Evolutionary conservation across 2,329 filamentous ascomycete genomes (phyloP), one percentile per base, ranked within the genome.

Genomic region (Leptographium wingfieldii): DNA sequence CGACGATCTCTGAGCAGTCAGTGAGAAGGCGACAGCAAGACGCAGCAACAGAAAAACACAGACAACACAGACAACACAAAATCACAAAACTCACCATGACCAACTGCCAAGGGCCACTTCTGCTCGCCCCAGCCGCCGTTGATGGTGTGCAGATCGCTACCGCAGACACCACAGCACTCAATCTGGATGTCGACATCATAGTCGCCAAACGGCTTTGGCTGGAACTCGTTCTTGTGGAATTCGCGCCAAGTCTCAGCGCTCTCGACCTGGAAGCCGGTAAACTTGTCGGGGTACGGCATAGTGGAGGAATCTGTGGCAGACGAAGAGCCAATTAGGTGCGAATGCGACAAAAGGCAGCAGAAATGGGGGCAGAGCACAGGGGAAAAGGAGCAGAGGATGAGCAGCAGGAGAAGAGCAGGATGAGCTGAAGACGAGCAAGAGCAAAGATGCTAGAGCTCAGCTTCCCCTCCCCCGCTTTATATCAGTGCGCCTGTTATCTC

Each of bases 121-220:
- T 83, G 81, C 43, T 73, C 76, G 61, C 82, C 84, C 85, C 85
- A 88, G 63, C 85, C 84, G 63, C 84, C 84, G 67, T 72, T 83
- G 69, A 89, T 80, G 62, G 83, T 88, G 73, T 88, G 86, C 55
- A 87, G 76, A 68, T 90, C 86, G 65, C 82, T 86, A 66, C 85
- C 83, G 70, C 87, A 90, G 58, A 90, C 79, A 68, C 89, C 88
- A 69, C 88, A 92, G 69, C 82, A 85, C 65, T 91, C 85, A 68
- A 96, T 86, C 77, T 92, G 87, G 73, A 96, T 83, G 70, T 95
- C 90, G 67, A 96, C 83, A 70, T 96, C 90, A 73, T 89, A 81
- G 70, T 92, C 88, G 65, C 86, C 89, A 70, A 95, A 95, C 22
- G 88, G 87, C 77, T 95, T 94, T 61, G 92, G 84, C 66, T 85